Conservation (phyloP, 2,329 filamentous ascomycete species). For the Fusarium buharicum region DNA sequence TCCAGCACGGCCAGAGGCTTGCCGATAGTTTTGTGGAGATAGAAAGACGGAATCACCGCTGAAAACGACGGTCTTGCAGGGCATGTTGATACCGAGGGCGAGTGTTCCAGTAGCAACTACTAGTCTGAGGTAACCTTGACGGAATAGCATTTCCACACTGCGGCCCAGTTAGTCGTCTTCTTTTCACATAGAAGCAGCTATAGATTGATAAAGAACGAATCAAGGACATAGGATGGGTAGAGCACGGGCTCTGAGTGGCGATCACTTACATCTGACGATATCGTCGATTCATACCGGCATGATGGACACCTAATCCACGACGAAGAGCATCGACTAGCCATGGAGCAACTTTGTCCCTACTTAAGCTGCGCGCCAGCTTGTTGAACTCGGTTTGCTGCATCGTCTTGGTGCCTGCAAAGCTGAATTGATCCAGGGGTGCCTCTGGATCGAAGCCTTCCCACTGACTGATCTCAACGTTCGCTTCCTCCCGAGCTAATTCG, state of each 20-base stretch:
- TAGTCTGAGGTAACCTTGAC: conserved; percentile 75
- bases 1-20: conserved; percentile 80
- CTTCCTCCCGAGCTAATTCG: conserved; percentile 67
- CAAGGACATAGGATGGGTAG: not conserved
- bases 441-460: conserved; percentile 76
- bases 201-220: not conserved
- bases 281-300: conserved; percentile 80
- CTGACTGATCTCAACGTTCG: conserved; percentile 62
- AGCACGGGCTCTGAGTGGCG: too few species aligned
- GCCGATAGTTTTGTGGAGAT: conserved; percentile 79
- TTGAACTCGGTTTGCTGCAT: conserved; percentile 68
- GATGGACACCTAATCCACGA: conserved; percentile 79
- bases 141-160: conserved; percentile 77
- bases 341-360: conserved; percentile 59
- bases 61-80: conserved; percentile 84
- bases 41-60: conserved; percentile 77
- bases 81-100: conserved; percentile 84
- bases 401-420: conserved; percentile 72
- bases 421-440: conserved; percentile 70
- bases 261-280: conserved; percentile 72
- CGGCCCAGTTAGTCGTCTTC: conserved; percentile 10
- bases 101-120: conserved; percentile 81
- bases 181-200: too few species aligned
- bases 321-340: conserved; percentile 69
- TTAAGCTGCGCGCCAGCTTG: conserved; percentile 54